Evolutionary conservation across 139 green algal genomes (phyloP).

Genomic region (Pleodorina starrii): DNA sequence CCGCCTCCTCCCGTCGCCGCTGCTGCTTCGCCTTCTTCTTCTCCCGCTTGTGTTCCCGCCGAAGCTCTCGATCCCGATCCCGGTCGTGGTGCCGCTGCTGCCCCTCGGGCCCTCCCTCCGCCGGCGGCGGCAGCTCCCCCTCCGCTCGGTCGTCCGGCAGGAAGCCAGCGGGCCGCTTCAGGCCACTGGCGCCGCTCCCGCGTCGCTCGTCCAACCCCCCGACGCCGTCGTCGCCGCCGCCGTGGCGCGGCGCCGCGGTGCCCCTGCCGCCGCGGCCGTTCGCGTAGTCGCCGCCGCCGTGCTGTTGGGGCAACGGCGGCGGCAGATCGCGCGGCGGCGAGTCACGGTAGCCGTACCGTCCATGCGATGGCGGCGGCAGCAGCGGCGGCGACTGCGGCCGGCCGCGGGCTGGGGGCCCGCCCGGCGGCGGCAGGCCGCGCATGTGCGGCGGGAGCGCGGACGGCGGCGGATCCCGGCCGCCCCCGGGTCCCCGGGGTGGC

Average conservation of each 20-base stretch:
- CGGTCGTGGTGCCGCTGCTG: not conserved
- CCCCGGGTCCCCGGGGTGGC: not conserved
- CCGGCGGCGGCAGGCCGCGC: not conserved
- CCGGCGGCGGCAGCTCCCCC: not conserved
- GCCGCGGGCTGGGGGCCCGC: not conserved
- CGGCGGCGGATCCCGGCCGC: not conserved
- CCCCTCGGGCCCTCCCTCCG: not conserved
- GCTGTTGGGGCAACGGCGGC: not conserved
- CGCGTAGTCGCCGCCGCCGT: not conserved
- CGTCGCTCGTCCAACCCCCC: not conserved
- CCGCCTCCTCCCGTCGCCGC: not conserved
- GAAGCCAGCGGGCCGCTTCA: not conserved
- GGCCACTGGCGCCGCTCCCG: not conserved
- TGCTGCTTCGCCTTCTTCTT: not conserved
- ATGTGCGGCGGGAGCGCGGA: not conserved
- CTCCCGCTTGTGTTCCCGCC: conserved; percentile 1
- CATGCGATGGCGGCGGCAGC: not conserved
- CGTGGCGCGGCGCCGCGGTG: not conserved
- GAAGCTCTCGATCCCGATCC: not conserved
- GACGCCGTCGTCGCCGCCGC: not conserved
- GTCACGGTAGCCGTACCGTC: not conserved
- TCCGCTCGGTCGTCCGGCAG: not conserved
- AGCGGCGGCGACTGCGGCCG: too few relatives aligned
- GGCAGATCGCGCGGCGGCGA: not conserved
- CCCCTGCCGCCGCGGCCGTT: not conserved